Evolutionary conservation across 306 rosid genomes (phyloP).

Genomic region (Crataegus laevigata): DNA sequence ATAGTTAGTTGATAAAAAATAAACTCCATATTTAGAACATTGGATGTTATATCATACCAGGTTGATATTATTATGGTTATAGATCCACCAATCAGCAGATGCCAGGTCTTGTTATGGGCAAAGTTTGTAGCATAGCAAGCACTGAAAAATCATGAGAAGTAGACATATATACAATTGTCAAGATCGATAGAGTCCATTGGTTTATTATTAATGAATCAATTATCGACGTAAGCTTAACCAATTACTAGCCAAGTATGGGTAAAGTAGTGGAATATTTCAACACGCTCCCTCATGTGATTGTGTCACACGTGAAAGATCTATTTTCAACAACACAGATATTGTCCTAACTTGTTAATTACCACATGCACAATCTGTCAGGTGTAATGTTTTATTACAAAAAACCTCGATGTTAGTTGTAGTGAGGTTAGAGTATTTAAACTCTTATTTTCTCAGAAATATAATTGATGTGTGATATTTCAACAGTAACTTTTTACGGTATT

Average conservation of each 20-base stretch:
- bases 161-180: neutral
- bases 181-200: neutral
- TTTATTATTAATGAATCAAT: neutral
- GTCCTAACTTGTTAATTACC: too few species aligned
- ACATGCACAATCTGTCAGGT: too few species aligned
- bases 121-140: slow-evolving; percentile 2
- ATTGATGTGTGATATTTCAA: too few species aligned
- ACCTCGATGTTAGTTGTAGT: too few species aligned
- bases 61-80: neutral
- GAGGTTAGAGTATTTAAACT: too few species aligned
- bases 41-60: neutral
- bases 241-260: neutral
- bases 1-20: too few species aligned
- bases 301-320: too few species aligned
- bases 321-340: too few species aligned
- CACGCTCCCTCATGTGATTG: too few species aligned
- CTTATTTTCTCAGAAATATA: too few species aligned
- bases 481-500: neutral
- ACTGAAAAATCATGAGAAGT: neutral
- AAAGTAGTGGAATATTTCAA: too few species aligned
- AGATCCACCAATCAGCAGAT: neutral
- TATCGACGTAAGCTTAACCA: neutral
- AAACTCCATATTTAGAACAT: neutral
- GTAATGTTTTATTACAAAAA: too few species aligned
- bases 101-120: slow-evolving; percentile 4